Conservation (phyloP, 2,329 filamentous ascomycete genomes). For the Pseudogymnoascus pannorum region DNA sequence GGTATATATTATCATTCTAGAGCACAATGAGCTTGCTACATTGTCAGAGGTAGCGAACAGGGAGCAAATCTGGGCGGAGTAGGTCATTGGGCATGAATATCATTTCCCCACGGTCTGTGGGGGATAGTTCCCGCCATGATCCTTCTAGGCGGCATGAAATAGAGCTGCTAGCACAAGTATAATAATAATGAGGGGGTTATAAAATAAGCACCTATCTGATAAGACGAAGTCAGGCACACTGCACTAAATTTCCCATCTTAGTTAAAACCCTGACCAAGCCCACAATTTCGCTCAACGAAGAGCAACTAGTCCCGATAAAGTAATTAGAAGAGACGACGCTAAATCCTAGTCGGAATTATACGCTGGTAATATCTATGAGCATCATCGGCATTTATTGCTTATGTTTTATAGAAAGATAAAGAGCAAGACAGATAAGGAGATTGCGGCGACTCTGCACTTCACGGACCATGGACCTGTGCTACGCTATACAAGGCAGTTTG, state of each 20-base stretch:
- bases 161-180: no score
- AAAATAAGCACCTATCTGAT: not conserved
- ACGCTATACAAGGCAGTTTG: not conserved
- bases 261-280: not conserved
- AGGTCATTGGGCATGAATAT: slow-evolving; percentile 65
- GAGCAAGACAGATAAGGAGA: not conserved
- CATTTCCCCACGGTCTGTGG: slow-evolving; percentile 59
- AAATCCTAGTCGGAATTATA: not conserved
- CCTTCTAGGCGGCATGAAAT: no score
- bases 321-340: not conserved
- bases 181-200: no score
- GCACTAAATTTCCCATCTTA: not conserved
- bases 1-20: no score
- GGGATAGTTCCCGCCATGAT: slow-evolving; percentile 62
- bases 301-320: not conserved
- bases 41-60: no score
- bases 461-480: not conserved
- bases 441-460: not conserved
- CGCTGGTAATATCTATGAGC: not conserved
- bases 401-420: not conserved
- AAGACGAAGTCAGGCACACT: no score
- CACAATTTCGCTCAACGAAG: not conserved
- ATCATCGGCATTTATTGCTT: not conserved
- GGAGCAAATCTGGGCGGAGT: no score
- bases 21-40: no score